Conservation (phyloP, 2,329 filamentous ascomycete genomes). For the Botrytis deweyae region DNA sequence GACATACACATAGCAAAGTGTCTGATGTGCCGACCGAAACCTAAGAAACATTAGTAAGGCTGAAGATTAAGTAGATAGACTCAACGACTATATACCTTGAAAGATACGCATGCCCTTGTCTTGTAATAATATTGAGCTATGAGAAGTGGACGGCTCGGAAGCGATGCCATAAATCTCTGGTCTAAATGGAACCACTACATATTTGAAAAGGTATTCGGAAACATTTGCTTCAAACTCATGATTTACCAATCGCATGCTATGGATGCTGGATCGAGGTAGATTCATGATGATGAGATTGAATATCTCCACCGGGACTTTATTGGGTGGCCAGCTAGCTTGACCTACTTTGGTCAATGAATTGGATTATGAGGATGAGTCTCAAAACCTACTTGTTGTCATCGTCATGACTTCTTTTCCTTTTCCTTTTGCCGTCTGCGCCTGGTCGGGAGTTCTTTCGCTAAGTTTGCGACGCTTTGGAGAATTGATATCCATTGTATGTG, state of each 20-base stretch:
- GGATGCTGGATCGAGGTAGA: slow-evolving; percentile 58
- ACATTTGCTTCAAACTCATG: slow-evolving; percentile 58
- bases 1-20: slow-evolving; percentile 58
- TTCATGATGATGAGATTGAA: slow-evolving; percentile 56
- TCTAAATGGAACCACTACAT: slow-evolving; percentile 65
- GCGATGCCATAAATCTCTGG: slow-evolving; percentile 60
- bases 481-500: slow-evolving; percentile 18
- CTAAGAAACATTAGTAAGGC: slow-evolving; percentile 22
- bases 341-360: slow-evolving; percentile 14
- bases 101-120: slow-evolving; percentile 60
- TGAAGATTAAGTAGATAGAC: background rate
- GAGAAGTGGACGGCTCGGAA: slow-evolving; percentile 34
- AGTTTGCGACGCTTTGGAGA: slow-evolving; percentile 33
- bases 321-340: slow-evolving; percentile 41
- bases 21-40: slow-evolving; percentile 58
- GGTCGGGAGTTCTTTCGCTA: slow-evolving; percentile 18
- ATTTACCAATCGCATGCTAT: slow-evolving; percentile 60
- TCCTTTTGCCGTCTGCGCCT: slow-evolving; percentile 16
- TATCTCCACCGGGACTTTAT: slow-evolving; percentile 58
- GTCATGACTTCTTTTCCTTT: slow-evolving; percentile 16
- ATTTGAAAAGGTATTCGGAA: slow-evolving; percentile 58
- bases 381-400: slow-evolving; percentile 1
- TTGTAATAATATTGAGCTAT: slow-evolving; percentile 37
- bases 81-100: slow-evolving; percentile 41
- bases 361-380: background rate